Evolutionary conservation across 2,329 filamentous ascomycete genomes (phyloP), one percentile per base, ranked within the genome.

Genomic region (Leptographium flavum): DNA sequence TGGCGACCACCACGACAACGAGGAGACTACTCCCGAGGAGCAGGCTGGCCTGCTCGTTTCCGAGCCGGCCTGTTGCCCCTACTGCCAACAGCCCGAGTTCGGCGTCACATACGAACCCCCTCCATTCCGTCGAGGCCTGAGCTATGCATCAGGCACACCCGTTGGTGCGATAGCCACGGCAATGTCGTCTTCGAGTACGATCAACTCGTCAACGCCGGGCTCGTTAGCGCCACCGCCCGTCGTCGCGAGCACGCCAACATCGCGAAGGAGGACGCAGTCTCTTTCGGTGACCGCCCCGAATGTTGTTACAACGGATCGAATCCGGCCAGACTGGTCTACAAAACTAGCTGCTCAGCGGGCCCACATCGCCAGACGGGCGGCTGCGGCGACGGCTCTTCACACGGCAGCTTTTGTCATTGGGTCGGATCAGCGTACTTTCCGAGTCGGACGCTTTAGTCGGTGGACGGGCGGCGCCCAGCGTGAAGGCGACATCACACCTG

Each of bases 31-130:
- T 14, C 63, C 70, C 0, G 71, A 76, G 17, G 70, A 74, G 47
- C 61, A 63, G 2, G 68, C 72, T 1, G 76, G 79, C 44, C 74
- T 83, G 59, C 71, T 98, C 15, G 82, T 94, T 1, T 95, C 88
- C 7, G 90, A 96, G 57, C 85, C 92, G 3, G 86, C 92, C 1
- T 78, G 81, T 22, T 98, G 92, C 59, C 92, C 92, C 0, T 98
- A 95, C 62, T 98, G 92, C 61, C 87, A 92, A 42, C 87, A 92
- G 54, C 79, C 87, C 2, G 90, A 98, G 52, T 95, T 96, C 58
- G 92, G 92, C 39, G 83, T 98, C n/a, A 94, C 86, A 0, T 98
- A 95, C 60, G 79, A 90, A 5, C 74, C 87, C 13, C 92, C 92
- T 3, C 79, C 85, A 0, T 96, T 96, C 66, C 80, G 87, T 22